Base-by-base conservation (phyloP, 495 filamentous ascomycete genomes). In the Aspergillus indologenus region DNA sequence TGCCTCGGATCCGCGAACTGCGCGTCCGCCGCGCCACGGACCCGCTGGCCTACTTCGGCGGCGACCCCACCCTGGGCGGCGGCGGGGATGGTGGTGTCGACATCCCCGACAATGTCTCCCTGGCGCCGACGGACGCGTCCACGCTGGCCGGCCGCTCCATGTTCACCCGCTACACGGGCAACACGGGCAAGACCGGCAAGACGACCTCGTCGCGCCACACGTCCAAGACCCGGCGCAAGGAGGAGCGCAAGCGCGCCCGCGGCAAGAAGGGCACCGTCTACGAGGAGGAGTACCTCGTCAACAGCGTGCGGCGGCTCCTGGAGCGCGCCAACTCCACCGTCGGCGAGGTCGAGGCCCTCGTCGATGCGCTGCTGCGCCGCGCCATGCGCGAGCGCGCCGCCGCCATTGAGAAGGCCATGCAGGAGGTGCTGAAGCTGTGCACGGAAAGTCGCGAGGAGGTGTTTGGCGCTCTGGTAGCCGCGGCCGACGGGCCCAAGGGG, bases 251-350 rank as follows among this genome's bases (percentile, higher is more conserved):
- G 83, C 83, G 91, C 7, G 94, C 94, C 0, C 81, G 90, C 23
- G 94, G 94, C 15, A 90, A 96, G 71, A 96, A 97, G 79, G 94
- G 94, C 17, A 96, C 87, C 45, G 88, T 98, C 5, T 98, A 98
- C 68, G 94, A 98, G 66, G 94, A 98, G 70, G 94, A 97, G 72
- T 98, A 98, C 69, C 80, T 98, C 12, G 85, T 96, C 46, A 93
- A 90, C 65, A 90, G 86, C 61, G 85, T 96, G 34, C 79, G 87
- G n/a, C 77, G 94, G 40, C 77, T 98, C 43, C 83, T 96, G 21
- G 91, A 96, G 67, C 79, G 92, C 19, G 83, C 96, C n/a, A 91
- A 92, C 67, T 74, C 74, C 9, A 77, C 87, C 1, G 76, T 82
- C 18, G 74, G 77, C 0, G 94, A 98, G 63, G 82, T 89, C 0